Conservation (phyloP, 139 green algal species). For the Micractinium conductrix region DNA sequence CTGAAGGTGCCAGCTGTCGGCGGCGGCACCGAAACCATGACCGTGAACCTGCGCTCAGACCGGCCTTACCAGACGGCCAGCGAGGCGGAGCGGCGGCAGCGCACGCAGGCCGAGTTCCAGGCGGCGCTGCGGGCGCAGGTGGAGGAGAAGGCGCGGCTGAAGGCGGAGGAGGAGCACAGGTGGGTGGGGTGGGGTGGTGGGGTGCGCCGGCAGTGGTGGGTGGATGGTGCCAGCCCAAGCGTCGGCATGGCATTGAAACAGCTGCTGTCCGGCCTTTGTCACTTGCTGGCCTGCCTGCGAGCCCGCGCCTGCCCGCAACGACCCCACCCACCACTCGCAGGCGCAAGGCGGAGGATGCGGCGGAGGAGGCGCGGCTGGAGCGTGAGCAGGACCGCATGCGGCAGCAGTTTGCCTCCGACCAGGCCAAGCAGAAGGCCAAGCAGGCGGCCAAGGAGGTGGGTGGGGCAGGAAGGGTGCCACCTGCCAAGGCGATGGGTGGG, state of each 20-base stretch:
- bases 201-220: no score
- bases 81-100: slow-evolving; percentile 19
- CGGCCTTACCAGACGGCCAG: not conserved
- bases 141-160: slow-evolving; percentile 48
- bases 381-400: slow-evolving; percentile 51
- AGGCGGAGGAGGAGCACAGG: slow-evolving; percentile 33
- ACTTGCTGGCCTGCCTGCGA: not conserved
- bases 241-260: no score
- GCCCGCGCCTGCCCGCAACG: not conserved
- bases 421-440: slow-evolving; percentile 40
- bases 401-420: slow-evolving; percentile 48
- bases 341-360: slow-evolving; percentile 32
- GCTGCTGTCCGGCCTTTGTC: no score
- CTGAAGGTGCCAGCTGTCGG: not conserved
- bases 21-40: not conserved
- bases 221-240: no score
- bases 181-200: not conserved
- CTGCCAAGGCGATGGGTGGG: not conserved
- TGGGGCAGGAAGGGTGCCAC: not conserved
- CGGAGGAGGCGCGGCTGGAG: slow-evolving; percentile 30
- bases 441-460: slow-evolving; percentile 14
- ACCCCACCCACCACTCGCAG: not conserved
- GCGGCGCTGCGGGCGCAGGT: slow-evolving; percentile 46
- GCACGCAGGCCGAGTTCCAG: slow-evolving; percentile 35
- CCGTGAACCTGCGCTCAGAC: slow-evolving; percentile 10